phyloP scores from a whole-genome alignment of 805 yeast genomes.

The Yamadazyma ubonensis region DNA sequence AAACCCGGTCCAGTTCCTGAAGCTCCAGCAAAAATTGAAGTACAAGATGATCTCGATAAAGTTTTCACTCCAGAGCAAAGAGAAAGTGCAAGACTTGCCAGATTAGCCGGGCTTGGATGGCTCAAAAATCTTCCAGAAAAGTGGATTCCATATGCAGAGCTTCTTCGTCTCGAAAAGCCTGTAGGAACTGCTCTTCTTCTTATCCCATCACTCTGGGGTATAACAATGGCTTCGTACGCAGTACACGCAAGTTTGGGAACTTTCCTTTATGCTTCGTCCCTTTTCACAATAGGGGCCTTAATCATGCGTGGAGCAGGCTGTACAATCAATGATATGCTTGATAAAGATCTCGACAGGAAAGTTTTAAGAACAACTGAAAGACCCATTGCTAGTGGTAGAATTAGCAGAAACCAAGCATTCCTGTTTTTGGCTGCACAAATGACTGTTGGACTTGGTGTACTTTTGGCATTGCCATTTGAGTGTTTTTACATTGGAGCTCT shows the following conservation, averaged over 20 bases:
- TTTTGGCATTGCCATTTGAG: slow-evolving; percentile 70
- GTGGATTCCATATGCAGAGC: slow-evolving; percentile 86
- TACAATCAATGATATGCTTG: slow-evolving; percentile 87
- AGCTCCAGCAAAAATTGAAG: too few species aligned
- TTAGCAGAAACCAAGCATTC: slow-evolving; percentile 66
- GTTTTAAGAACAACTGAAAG: slow-evolving; percentile 87
- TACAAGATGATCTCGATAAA: slow-evolving; percentile 2
- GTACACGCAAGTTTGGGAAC: slow-evolving; percentile 66
- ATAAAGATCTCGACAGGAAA: slow-evolving; percentile 75
- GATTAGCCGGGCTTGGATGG: slow-evolving; percentile 44
- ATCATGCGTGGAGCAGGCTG: slow-evolving; percentile 99
- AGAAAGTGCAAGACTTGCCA: slow-evolving; percentile 50
- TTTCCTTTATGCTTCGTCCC: slow-evolving; percentile 58
- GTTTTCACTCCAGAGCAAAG: slow-evolving; percentile 42
- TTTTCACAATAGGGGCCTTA: slow-evolving; percentile 82
- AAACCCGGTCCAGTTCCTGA: background rate
- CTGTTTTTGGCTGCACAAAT: slow-evolving; percentile 73
- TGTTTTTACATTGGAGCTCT: slow-evolving; percentile 83
- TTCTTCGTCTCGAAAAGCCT: slow-evolving; percentile 91
- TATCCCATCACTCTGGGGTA: slow-evolving; percentile 90
- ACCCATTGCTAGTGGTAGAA: slow-evolving; percentile 90
- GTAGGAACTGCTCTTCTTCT: slow-evolving; percentile 87
- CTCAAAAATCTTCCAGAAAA: slow-evolving; percentile 65
- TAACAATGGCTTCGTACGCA: slow-evolving; percentile 81
- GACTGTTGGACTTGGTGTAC: slow-evolving; percentile 66